These are phyloP conservation scores for Magnolia sinica DNA, from an alignment of 164 flowering plant species.

Conservation along the genomic window DNA sequence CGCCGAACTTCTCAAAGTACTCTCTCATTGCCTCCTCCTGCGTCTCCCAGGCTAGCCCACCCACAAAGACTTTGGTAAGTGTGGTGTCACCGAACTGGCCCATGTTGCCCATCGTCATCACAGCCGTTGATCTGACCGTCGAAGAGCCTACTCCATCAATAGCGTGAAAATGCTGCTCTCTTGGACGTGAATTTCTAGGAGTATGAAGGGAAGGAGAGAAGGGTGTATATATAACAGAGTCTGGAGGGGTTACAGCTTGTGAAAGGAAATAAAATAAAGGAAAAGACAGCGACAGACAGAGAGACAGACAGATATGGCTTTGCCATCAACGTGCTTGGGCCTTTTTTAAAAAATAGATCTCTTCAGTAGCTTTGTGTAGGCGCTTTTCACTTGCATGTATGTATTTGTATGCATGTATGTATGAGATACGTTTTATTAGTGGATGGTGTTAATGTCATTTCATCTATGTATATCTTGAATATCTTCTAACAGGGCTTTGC, in stretches of 20 bases:
- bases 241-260: constrained; percentile 16
- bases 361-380: constrained; percentile 1
- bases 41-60: constrained; percentile 97
- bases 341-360: not conserved
- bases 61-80: constrained; percentile 84
- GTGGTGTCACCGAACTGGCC: constrained; percentile 77
- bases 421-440: too few relatives aligned
- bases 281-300: constrained; percentile 38
- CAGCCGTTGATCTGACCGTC: not conserved
- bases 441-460: too few relatives aligned
- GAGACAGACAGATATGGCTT: constrained; percentile 28
- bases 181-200: not conserved
- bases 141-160: not conserved
- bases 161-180: not conserved
- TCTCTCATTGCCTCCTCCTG: constrained; percentile 72
- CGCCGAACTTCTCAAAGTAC: constrained; percentile 81
- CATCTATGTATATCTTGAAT: too few relatives aligned
- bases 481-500: too few relatives aligned
- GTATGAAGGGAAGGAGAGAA: not conserved
- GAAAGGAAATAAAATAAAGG: constrained; percentile 10
- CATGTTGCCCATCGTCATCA: constrained; percentile 30
- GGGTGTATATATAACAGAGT: constrained; percentile 7
- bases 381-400: not conserved
- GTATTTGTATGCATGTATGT: not conserved
- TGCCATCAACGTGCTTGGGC: constrained; percentile 35